Percentiles rank a stretch among this genome's conserved stretches.
phyloP scores from a whole-genome alignment of 1,284 basidiomycete genomes.

The Prillingera fragicola region DNA sequence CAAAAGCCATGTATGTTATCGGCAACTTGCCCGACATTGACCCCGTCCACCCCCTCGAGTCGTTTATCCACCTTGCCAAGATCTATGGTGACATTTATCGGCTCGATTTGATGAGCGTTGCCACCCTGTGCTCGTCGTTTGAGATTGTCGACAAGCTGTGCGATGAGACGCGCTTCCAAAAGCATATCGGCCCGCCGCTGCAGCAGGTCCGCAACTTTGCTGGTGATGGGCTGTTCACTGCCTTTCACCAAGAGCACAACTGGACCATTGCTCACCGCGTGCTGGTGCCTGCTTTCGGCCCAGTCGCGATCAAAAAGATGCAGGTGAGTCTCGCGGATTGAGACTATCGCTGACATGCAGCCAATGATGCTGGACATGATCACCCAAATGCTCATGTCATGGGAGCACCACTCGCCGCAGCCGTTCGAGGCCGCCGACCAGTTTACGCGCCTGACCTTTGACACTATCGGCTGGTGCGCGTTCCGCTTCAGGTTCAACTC shows the following conservation, averaged over 20 bases:
- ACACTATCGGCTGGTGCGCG: slow-evolving; percentile 27
- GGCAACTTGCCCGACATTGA: slow-evolving; percentile 47
- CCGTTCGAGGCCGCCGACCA: slow-evolving; percentile 18
- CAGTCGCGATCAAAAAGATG: slow-evolving; percentile 52
- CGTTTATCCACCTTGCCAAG: slow-evolving; percentile 46
- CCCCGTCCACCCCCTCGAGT: slow-evolving; percentile 14
- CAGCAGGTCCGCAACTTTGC: slow-evolving; percentile 49
- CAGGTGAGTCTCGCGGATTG: slow-evolving; percentile 38
- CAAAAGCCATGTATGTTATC: no score
- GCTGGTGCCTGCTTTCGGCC: slow-evolving; percentile 55
- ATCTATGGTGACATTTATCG: slow-evolving; percentile 15
- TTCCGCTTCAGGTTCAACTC: slow-evolving; percentile 50
- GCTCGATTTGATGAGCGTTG: slow-evolving; percentile 3
- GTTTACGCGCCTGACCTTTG: slow-evolving; percentile 16
- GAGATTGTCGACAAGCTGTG: slow-evolving; percentile 51
- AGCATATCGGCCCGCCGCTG: slow-evolving; percentile 46
- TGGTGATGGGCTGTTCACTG: slow-evolving; percentile 50
- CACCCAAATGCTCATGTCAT: slow-evolving; percentile 49
- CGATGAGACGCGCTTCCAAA: slow-evolving; percentile 53
- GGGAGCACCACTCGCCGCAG: slow-evolving; percentile 17
- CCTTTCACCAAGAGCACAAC: slow-evolving; percentile 51
- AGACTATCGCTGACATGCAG: no score
- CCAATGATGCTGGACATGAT: slow-evolving; percentile 51
- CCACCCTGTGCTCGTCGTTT: slow-evolving; percentile 47
- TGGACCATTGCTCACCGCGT: slow-evolving; percentile 53